A percentile compares a stretch with the other conserved stretches of the same genome.
phyloP scores from a whole-genome alignment of 371 early-diverging fungal genomes.

The Funneliformis caledonium region DNA sequence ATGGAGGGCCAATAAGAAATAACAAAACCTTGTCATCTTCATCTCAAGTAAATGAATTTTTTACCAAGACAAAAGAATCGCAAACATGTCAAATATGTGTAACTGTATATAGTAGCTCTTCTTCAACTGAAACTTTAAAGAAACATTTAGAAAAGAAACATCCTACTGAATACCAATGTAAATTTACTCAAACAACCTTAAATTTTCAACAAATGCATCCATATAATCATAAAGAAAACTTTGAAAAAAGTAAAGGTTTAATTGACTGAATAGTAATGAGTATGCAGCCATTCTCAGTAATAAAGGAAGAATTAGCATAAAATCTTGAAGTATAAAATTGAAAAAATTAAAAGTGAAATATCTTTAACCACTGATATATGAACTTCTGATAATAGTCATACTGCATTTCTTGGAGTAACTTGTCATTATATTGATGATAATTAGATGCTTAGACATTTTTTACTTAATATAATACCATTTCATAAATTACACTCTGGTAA shows the following conservation, averaged over 20 bases:
- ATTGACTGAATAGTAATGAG: neutral
- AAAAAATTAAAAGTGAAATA: conserved; percentile 13
- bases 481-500: neutral
- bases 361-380: conserved; percentile 1
- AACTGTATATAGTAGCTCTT: neutral
- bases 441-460: conserved; percentile 4
- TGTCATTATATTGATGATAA: conserved; percentile 15
- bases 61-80: neutral
- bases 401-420: neutral
- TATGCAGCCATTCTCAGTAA: neutral
- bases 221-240: conserved; percentile 3
- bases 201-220: neutral
- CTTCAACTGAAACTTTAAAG: conserved; percentile 3
- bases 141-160: conserved; percentile 1
- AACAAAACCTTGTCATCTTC: neutral
- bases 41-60: neutral
- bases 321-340: neutral
- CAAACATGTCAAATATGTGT: neutral
- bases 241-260: conserved; percentile 1
- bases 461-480: conserved; percentile 32
- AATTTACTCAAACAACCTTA: conserved; percentile 1
- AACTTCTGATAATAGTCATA: neutral
- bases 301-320: neutral
- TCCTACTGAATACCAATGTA: neutral
- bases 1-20: neutral